These are phyloP conservation scores for Fonsecaea multimorphosa DNA, from an alignment of 2,329 filamentous ascomycete species.

Conservation along the genomic window DNA sequence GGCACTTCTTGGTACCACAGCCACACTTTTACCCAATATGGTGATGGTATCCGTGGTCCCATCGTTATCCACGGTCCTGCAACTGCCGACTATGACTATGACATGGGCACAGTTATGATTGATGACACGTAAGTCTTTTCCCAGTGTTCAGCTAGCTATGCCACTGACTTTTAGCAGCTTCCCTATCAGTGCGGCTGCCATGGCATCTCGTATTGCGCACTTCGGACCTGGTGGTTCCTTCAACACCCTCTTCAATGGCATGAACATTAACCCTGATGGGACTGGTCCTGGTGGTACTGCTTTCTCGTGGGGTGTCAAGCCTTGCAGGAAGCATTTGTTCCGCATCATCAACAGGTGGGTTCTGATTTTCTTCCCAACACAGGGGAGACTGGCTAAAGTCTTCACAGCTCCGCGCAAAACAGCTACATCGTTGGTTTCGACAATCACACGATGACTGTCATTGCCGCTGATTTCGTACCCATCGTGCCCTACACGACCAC, in stretches of 20 bases:
- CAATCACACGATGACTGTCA: conserved; percentile 62
- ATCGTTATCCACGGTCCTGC: conserved; percentile 40
- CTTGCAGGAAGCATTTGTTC: conserved; percentile 46
- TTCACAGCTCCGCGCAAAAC: conserved; percentile 53
- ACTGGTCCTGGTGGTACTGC: conserved; percentile 29
- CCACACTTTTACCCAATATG: conserved; percentile 56
- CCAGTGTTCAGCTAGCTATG: background rate
- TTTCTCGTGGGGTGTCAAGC: conserved; percentile 38
- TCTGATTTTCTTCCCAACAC: no score
- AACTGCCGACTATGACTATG: conserved; percentile 38
- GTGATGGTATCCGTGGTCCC: conserved; percentile 39
- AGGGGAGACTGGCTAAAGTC: background rate
- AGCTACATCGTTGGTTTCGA: conserved; percentile 59
- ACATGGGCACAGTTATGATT: conserved; percentile 39
- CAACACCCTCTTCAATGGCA: conserved; percentile 41
- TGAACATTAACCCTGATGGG: conserved; percentile 35
- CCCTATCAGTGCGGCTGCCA: conserved; percentile 28
- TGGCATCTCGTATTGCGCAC: conserved; percentile 34
- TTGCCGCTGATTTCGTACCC: conserved; percentile 37
- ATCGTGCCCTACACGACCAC: conserved; percentile 41
- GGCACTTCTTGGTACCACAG: conserved; percentile 66
- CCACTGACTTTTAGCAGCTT: conserved; percentile 40
- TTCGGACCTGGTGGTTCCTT: conserved; percentile 33
- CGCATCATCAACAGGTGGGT: conserved; percentile 44
- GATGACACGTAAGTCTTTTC: conserved; percentile 34